A percentile compares a stretch with the other conserved stretches of the same genome.
phyloP scores from a whole-genome alignment of 306 rosid genomes.

The Acacia acuminata region DNA sequence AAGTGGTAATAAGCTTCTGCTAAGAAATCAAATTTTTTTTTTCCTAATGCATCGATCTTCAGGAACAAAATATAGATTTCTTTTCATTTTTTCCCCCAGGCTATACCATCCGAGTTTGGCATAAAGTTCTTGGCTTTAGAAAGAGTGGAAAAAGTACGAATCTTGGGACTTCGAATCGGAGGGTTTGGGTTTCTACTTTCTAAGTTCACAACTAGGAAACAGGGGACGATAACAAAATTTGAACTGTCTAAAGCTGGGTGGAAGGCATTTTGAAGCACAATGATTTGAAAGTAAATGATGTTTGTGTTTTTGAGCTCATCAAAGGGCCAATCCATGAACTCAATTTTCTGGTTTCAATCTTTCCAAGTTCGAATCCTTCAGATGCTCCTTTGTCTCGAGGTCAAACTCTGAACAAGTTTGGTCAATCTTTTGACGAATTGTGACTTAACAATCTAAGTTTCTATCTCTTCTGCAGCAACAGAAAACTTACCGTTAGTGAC shows the following conservation, averaged over 20 bases:
- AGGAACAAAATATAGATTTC: not conserved
- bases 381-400: not conserved
- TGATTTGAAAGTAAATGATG: not conserved
- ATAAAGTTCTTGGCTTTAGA: not conserved
- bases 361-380: not conserved
- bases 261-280: not conserved
- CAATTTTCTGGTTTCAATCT: slow-evolving; percentile 16
- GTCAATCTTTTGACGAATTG: not conserved
- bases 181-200: not conserved
- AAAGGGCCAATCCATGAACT: not conserved
- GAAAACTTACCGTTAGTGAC: not conserved
- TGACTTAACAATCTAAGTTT: not conserved
- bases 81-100: not conserved
- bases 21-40: not conserved
- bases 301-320: slow-evolving; percentile 35
- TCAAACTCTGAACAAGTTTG: not conserved
- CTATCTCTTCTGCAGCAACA: not conserved
- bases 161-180: not conserved
- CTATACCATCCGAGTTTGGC: slow-evolving; percentile 1
- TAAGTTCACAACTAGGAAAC: not conserved
- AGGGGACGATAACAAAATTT: not conserved
- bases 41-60: not conserved
- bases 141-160: not conserved
- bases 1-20: slow-evolving; percentile 15
- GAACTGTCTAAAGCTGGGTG: not conserved